Base-by-base conservation (phyloP, 306 rosid genomes). In the Morella rubra region DNA sequence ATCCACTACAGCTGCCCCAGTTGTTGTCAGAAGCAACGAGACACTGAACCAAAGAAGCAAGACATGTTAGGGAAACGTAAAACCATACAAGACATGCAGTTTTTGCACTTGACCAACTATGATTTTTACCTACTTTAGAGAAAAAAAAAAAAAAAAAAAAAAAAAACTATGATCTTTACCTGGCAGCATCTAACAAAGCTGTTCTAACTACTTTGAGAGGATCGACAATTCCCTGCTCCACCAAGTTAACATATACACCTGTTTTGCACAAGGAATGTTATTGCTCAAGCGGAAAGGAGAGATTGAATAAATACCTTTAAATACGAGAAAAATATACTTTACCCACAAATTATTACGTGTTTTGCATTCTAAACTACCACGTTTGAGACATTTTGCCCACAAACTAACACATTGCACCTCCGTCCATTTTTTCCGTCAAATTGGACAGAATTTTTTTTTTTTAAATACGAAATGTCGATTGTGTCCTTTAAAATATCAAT, bases 151-250 rank as follows among this genome's bases (percentile, higher is more conserved):
- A n/a, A n/a, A n/a, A n/a, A n/a, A n/a, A n/a, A n/a, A n/a, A n/a
- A n/a, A n/a, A n/a, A n/a, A 70, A 49, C 49, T 60, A 56, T 32
- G 41, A 13, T 59, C 64, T 78, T 90, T 80, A 95, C 98, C 98
- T 95, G 78, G 98, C 93, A 73, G 98, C 97, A 61, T 92, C 97
- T 40, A 81, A 86, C 80, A 95, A 84, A 45, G 98, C 96, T 18
- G 98, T 92, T 86, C 96, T 89, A 67, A 95, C 84, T 49, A 95
- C 97, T 85, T 95, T 95, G 52, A 95, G 85, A 76, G 98, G 98
- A 80, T 95, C 98, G 64, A 95, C 82, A 55, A 95, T 92, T 80
- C 97, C 96, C 40, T 95, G 89, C 77, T 90, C 83, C 53, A 95
- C 96, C 98, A 92, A 90, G 85, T 92, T 91, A 72, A 90, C 98